phyloP scores from a whole-genome alignment of 2,329 filamentous ascomycete genomes.

The Arthrobotrys sinensis region DNA sequence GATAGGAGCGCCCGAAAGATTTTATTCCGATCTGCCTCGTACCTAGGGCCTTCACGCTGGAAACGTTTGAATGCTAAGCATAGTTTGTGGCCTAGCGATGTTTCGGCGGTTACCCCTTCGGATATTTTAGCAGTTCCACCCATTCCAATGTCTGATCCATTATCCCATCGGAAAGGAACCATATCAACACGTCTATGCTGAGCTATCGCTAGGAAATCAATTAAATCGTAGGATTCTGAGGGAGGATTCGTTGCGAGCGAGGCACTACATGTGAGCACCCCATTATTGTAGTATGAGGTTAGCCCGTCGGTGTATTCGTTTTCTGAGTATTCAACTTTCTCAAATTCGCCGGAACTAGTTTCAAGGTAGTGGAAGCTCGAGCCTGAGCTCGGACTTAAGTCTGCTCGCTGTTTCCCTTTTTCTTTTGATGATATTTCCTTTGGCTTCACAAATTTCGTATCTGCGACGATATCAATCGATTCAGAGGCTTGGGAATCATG shows the following conservation, averaged over 20 bases:
- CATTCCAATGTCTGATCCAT: constrained; percentile 2
- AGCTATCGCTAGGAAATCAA: constrained; percentile 12
- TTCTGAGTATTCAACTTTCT: not conserved
- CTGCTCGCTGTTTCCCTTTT: not conserved
- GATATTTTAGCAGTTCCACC: constrained; percentile 16
- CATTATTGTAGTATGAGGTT: constrained; percentile 8
- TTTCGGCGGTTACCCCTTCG: not conserved
- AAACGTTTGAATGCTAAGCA: constrained; percentile 27
- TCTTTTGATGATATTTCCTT: not conserved
- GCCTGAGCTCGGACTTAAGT: not conserved
- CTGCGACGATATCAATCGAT: too few relatives aligned
- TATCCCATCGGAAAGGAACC: constrained; percentile 20
- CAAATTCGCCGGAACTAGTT: not conserved
- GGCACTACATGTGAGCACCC: not conserved
- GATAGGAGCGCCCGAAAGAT: constrained; percentile 21
- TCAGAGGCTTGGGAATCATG: too few relatives aligned
- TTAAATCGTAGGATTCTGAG: constrained; percentile 1
- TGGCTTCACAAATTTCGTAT: too few relatives aligned
- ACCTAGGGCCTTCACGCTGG: constrained; percentile 23
- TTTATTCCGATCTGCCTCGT: constrained; percentile 20
- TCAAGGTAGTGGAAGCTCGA: not conserved
- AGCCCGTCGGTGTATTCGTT: not conserved
- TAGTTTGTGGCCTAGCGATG: not conserved
- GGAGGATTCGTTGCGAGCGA: not conserved
- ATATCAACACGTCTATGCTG: constrained; percentile 23